phyloP scores from a whole-genome alignment of 139 green algal genomes.

The Spirogloea muscicola region DNA sequence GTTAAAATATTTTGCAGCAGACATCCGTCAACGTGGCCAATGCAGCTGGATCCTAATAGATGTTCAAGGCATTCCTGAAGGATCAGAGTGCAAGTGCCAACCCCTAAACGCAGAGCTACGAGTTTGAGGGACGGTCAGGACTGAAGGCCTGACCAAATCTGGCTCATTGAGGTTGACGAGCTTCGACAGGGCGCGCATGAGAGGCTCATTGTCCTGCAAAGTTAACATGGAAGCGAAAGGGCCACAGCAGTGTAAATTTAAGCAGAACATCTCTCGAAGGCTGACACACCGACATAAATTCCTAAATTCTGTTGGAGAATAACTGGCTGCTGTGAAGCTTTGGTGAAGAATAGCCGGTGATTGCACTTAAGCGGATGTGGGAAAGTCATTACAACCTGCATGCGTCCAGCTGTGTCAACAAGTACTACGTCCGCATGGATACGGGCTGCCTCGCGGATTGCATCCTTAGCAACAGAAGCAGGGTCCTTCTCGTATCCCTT shows the following conservation, averaged over 20 bases:
- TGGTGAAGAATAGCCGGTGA: too few relatives aligned
- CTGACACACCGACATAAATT: neutral
- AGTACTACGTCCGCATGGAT: conserved; percentile 84
- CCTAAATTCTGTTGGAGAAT: neutral
- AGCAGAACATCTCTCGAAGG: too few relatives aligned
- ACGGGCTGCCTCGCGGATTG: conserved; percentile 72
- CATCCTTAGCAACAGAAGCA: conserved; percentile 83
- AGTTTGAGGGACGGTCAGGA: too few relatives aligned
- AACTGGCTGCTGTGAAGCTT: too few relatives aligned
- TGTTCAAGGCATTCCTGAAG: neutral
- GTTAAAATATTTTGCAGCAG: too few relatives aligned
- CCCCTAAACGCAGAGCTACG: too few relatives aligned
- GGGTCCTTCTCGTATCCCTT: conserved; percentile 98
- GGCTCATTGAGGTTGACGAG: conserved; percentile 91
- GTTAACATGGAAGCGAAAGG: too few relatives aligned
- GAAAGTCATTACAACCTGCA: too few relatives aligned
- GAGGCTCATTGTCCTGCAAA: conserved; percentile 97
- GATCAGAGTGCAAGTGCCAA: conserved; percentile 1
- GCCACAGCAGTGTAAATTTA: too few relatives aligned
- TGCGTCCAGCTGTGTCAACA: conserved; percentile 93
- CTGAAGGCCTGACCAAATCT: conserved; percentile 78
- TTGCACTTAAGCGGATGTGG: too few relatives aligned
- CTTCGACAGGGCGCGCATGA: conserved; percentile 94
- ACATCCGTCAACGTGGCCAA: too few relatives aligned
- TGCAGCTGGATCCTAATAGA: too few relatives aligned